Evolutionary conservation across 805 yeast species (phyloP), one percentile per base, ranked within the genome.

Genomic region (Saturnispora ahearnii): DNA sequence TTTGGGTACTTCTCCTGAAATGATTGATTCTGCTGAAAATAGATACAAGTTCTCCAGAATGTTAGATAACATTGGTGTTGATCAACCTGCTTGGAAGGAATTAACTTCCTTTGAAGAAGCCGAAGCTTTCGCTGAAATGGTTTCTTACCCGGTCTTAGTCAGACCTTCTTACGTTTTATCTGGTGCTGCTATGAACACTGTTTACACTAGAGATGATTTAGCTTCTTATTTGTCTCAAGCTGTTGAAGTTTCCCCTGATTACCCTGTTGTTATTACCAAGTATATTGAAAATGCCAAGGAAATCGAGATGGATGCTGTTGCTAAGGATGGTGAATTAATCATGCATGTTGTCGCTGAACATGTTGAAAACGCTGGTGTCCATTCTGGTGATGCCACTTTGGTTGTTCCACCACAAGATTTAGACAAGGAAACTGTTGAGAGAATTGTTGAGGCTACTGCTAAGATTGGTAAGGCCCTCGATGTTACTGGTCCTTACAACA

Each of bases 31-130:
- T 54, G 99, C 99, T 56, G 99, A 91, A 76, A 90, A 91, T 73
- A 81, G 99, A 73, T 90, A 88, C 78, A 91, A 93, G 73, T 91
- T 91, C 74, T 88, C 96, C 41, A 87, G 96, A 71, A 89, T 91
- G 95, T 77, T 91, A 72, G 99, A 91, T 70, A 80, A 79, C 58
- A 91, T 91, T 62, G 96, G 95, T 50, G 97, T 91, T 56, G 99
- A 91, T 71, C 99, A 91, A 72, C 99, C 99, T 41, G 96, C 96
- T 36, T 91, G 99, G 99, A 91, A 90, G 69, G 99, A 91, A 70
- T 78, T 91, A 61, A 89, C 98, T 34, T 87, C 96, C 24, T 76
- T 88, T 51, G 87, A 76, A 37, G 98, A 91, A 69, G 98, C 99
- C 53, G 95, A 87, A 66, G 81, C 72, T 41, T 91, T 91, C 65